Evolutionary conservation across 2,329 filamentous ascomycete species (phyloP).

Genomic region (Pyricularia sp.): DNA sequence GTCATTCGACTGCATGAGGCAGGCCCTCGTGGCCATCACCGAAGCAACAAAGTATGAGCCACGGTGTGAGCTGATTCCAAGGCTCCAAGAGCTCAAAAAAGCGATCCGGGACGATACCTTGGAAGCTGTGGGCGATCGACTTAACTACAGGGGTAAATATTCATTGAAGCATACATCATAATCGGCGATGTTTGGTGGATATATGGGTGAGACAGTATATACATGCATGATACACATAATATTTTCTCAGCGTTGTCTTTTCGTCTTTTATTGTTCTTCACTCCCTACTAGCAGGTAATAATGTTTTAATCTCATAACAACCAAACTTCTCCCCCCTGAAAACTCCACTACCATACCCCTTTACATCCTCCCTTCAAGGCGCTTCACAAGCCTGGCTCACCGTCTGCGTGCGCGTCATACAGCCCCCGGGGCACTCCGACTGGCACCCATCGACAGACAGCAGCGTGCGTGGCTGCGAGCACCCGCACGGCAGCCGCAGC

Average conservation of each 20-base stretch:
- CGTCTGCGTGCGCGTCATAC: conserved; percentile 21
- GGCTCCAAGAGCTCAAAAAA: neutral
- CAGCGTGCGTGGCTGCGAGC: conserved; percentile 20
- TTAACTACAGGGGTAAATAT: neutral
- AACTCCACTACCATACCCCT: neutral
- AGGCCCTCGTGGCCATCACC: neutral
- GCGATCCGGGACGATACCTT: neutral
- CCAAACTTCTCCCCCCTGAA: neutral
- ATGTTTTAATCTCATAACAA: neutral
- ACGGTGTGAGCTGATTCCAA: neutral
- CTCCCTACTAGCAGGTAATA: neutral
- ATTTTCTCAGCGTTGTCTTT: neutral
- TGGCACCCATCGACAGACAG: conserved; percentile 24
- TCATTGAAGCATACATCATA: neutral
- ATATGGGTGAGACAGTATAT: neutral
- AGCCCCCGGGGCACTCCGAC: conserved; percentile 22
- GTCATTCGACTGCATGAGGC: neutral
- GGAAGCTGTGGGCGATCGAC: neutral
- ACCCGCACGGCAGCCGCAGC: conserved; percentile 24
- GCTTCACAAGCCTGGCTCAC: conserved; percentile 12
- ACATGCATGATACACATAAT: neutral
- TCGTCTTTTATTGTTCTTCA: neutral
- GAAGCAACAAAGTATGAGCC: neutral
- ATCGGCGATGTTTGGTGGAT: neutral
- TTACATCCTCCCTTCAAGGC: neutral